These are phyloP conservation scores for Brassica nigra DNA, from an alignment of 345 rosid genomes.

Conservation along the genomic window DNA sequence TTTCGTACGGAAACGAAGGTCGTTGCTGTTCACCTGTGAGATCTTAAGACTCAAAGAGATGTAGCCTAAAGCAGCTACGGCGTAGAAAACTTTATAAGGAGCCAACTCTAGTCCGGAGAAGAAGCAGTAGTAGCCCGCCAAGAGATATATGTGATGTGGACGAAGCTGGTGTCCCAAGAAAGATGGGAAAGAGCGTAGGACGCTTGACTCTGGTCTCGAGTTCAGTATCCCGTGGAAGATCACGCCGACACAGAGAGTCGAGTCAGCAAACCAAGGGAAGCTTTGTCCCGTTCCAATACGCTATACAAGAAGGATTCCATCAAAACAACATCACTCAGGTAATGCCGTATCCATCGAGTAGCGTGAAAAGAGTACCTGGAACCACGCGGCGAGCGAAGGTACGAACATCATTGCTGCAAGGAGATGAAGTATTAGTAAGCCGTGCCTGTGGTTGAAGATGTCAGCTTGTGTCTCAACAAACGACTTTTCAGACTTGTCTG, in stretches of 20 bases:
- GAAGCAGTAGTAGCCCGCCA: slow-evolving; percentile 73
- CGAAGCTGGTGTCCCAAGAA: slow-evolving; percentile 50
- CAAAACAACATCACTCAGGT: slow-evolving; percentile 9
- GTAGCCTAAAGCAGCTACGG: slow-evolving; percentile 70
- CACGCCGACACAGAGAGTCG: slow-evolving; percentile 64
- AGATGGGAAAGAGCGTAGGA: slow-evolving; percentile 51
- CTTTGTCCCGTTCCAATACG: slow-evolving; percentile 77
- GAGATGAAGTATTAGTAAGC: slow-evolving; percentile 77
- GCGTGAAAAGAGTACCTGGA: slow-evolving; percentile 56
- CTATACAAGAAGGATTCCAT: slow-evolving; percentile 49
- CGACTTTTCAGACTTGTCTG: slow-evolving; percentile 49
- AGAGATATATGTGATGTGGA: slow-evolving; percentile 52
- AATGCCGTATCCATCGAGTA: background rate
- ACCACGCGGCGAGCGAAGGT: slow-evolving; percentile 89
- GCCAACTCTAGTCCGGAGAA: slow-evolving; percentile 71
- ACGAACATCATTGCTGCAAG: slow-evolving; percentile 80
- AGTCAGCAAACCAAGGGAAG: slow-evolving; percentile 79
- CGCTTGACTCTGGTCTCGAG: slow-evolving; percentile 61
- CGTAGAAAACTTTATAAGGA: slow-evolving; percentile 75
- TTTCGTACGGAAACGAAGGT: slow-evolving; percentile 53
- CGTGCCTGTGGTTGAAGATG: slow-evolving; percentile 79
- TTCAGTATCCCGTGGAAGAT: slow-evolving; percentile 66
- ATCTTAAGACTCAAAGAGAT: slow-evolving; percentile 53
- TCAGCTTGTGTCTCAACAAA: slow-evolving; percentile 83
- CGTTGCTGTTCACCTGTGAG: slow-evolving; percentile 57